These are phyloP conservation scores for Pestalotiopsis sp. DNA, from an alignment of 2,329 filamentous ascomycete genomes.

Conservation along the genomic window DNA sequence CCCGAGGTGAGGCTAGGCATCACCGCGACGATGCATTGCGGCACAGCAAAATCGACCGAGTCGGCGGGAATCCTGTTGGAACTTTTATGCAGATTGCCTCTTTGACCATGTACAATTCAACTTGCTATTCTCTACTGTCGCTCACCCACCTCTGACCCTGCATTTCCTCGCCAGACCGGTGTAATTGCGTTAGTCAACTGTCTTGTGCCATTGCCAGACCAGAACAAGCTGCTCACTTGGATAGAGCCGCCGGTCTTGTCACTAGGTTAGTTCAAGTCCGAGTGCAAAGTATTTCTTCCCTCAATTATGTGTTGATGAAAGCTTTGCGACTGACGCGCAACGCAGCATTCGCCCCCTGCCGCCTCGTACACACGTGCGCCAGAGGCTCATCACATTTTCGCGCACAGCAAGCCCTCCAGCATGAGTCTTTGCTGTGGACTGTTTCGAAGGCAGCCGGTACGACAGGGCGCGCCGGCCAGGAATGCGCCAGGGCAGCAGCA, in stretches of 20 bases:
- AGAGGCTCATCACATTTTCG: background rate
- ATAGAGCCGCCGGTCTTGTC: too few species aligned
- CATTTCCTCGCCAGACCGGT: background rate
- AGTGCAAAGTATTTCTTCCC: too few species aligned
- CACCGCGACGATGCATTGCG: background rate
- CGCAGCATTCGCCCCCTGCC: background rate
- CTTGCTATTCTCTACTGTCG: too few species aligned
- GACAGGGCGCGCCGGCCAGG: background rate
- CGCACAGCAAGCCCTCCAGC: background rate
- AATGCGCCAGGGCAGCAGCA: background rate
- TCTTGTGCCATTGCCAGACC: too few species aligned
- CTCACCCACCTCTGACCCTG: background rate
- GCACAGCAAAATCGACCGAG: background rate
- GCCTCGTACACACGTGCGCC: background rate
- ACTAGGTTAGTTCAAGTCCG: too few species aligned
- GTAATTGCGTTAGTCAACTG: too few species aligned
- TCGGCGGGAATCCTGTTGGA: background rate
- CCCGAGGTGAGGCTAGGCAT: background rate
- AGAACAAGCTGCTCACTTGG: too few species aligned
- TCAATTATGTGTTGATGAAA: too few species aligned
- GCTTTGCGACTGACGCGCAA: too few species aligned
- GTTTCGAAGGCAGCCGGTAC: background rate
- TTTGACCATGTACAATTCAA: background rate
- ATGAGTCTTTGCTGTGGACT: constrained; percentile 16
- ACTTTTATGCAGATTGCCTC: background rate